Percentiles rank a stretch among this genome's conserved stretches.
Evolutionary conservation across 2,329 filamentous ascomycete species (phyloP).

Genomic region (Trichoderma endophyticum): DNA sequence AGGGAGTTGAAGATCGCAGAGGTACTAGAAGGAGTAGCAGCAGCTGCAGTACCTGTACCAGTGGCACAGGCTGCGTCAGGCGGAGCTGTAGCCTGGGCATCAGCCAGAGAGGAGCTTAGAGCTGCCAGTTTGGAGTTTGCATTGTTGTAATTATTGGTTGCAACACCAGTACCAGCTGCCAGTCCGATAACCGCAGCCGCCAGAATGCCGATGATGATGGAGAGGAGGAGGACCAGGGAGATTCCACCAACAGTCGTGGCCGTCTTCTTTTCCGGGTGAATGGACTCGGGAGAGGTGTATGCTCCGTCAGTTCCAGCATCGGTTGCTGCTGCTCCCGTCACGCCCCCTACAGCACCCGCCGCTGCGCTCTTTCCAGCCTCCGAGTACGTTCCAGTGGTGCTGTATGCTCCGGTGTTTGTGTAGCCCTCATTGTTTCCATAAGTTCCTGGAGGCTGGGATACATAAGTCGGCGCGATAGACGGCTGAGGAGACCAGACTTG

Average conservation of each 20-base stretch:
- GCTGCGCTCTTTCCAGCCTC: not conserved
- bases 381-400: not conserved
- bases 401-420: not conserved
- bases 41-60: not conserved
- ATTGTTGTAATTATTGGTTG: constrained; percentile 9
- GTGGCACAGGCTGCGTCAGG: not conserved
- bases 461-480: constrained; percentile 1
- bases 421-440: not conserved
- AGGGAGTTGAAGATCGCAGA: not conserved
- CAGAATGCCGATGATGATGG: constrained; percentile 6
- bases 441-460: not conserved
- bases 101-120: not conserved
- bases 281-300: not conserved
- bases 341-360: not conserved
- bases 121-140: not conserved
- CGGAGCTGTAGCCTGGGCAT: not conserved
- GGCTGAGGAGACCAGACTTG: constrained; percentile 6
- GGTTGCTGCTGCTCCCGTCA: not conserved
- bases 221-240: not conserved
- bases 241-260: not conserved
- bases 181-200: constrained; percentile 9
- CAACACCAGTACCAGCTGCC: constrained; percentile 7
- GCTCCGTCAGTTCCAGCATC: not conserved
- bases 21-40: not conserved
- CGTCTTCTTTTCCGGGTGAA: not conserved